Evolutionary conservation across 129 eudicot genomes (phyloP).

Genomic region (Flaveria trinervia): DNA sequence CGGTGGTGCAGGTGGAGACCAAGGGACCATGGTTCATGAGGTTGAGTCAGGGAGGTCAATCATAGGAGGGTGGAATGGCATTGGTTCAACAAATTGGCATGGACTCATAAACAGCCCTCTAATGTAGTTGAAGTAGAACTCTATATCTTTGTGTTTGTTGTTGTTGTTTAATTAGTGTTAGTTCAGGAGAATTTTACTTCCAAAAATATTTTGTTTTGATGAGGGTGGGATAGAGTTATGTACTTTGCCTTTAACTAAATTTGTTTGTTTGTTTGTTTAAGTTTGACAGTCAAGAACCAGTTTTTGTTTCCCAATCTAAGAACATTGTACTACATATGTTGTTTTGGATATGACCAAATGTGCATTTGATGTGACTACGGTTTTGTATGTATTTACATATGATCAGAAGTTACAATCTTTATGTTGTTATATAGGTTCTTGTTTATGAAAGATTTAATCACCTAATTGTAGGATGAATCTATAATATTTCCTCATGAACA

Average conservation of each 20-base stretch:
- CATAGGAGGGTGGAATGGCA: constrained; percentile 64
- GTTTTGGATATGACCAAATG: constrained; percentile 18
- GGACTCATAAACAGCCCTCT: constrained; percentile 71
- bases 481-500: too few relatives aligned
- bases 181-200: constrained; percentile 33
- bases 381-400: not conserved
- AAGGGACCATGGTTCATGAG: constrained; percentile 44
- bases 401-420: not conserved
- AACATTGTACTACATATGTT: constrained; percentile 25
- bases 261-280: constrained; percentile 39
- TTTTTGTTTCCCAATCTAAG: constrained; percentile 37
- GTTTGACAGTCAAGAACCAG: constrained; percentile 38
- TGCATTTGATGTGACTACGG: constrained; percentile 17
- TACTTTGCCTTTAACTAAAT: constrained; percentile 36
- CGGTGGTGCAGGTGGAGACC: constrained; percentile 44
- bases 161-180: constrained; percentile 34
- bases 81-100: constrained; percentile 63
- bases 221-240: constrained; percentile 34
- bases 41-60: constrained; percentile 59
- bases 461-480: too few relatives aligned
- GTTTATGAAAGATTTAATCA: not conserved
- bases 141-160: constrained; percentile 1
- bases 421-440: not conserved
- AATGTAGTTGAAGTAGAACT: constrained; percentile 42
- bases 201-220: constrained; percentile 38